These are phyloP conservation scores for Hanseniaspora uvarum DNA, from an alignment of 1,139 yeast species.

Conservation along the genomic window DNA sequence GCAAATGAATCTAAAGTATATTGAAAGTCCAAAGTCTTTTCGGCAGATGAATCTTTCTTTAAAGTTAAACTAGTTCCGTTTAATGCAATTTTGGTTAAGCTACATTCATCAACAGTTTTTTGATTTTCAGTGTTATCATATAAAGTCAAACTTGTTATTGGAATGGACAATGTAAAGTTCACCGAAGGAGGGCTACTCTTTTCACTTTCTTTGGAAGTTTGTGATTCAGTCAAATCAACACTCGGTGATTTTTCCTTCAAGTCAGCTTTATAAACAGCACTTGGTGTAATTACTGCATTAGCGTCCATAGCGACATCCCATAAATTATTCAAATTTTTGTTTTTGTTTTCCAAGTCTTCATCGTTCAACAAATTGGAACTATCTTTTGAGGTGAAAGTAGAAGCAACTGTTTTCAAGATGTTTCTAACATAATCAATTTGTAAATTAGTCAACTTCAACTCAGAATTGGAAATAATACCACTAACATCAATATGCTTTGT, in stretches of 20 bases:
- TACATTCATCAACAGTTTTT: conserved; percentile 34
- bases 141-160: conserved; percentile 54
- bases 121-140: conserved; percentile 47
- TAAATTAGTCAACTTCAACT: conserved; percentile 61
- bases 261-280: conserved; percentile 23
- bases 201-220: neutral
- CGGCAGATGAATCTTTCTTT: conserved; percentile 47
- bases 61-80: conserved; percentile 44
- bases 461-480: conserved; percentile 59
- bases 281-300: conserved; percentile 31
- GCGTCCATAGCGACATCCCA: conserved; percentile 46
- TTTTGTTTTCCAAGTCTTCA: conserved; percentile 27
- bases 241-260: conserved; percentile 11
- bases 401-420: conserved; percentile 44
- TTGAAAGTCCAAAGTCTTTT: conserved; percentile 30
- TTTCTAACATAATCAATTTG: conserved; percentile 56
- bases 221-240: neutral
- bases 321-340: conserved; percentile 38
- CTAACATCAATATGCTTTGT: conserved; percentile 45
- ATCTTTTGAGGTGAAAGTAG: conserved; percentile 43
- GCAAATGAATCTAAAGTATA: conserved; percentile 59
- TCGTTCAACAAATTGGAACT: conserved; percentile 25
- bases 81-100: conserved; percentile 55
- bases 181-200: conserved; percentile 32
- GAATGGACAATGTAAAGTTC: conserved; percentile 47